phyloP scores from a whole-genome alignment of 805 yeast species.

The Brettanomyces naardenensis region DNA sequence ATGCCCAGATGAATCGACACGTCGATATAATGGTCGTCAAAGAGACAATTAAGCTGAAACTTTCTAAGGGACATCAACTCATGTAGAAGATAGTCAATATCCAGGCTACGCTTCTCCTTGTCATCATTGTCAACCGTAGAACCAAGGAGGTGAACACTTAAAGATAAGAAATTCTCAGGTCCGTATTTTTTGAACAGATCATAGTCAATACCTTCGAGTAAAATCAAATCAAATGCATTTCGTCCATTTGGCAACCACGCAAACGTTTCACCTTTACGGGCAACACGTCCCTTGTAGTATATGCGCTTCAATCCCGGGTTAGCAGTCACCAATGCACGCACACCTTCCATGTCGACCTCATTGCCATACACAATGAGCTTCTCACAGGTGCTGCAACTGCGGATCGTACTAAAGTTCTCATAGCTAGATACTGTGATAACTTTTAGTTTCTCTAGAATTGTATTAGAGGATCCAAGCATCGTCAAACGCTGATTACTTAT shows the following conservation, averaged over 20 bases:
- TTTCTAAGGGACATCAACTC: neutral
- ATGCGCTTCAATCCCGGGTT: slow-evolving; percentile 5
- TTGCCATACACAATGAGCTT: slow-evolving; percentile 10
- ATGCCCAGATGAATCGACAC: neutral
- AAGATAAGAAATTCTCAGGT: neutral
- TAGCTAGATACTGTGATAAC: slow-evolving; percentile 8
- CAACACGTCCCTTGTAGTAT: slow-evolving; percentile 8
- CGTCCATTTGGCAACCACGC: neutral
- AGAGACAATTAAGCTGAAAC: slow-evolving; percentile 1
- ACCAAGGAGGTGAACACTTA: neutral
- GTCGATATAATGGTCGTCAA: neutral
- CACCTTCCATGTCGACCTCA: slow-evolving; percentile 6
- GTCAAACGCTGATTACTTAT: slow-evolving; percentile 8
- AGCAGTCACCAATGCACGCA: slow-evolving; percentile 3
- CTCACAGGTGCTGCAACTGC: slow-evolving; percentile 4
- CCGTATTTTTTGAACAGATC: slow-evolving; percentile 1
- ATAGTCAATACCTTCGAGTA: slow-evolving; percentile 2
- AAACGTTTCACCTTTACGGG: neutral
- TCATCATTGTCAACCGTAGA: neutral
- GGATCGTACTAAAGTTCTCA: slow-evolving; percentile 10
- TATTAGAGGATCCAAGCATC: slow-evolving; percentile 7
- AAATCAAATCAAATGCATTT: slow-evolving; percentile 4
- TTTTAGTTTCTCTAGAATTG: slow-evolving; percentile 5
- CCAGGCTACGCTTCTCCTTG: neutral
- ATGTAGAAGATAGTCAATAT: neutral